phyloP scores from a whole-genome alignment of 2,329 filamentous ascomycete species.

The Diplocarpon rosae region DNA sequence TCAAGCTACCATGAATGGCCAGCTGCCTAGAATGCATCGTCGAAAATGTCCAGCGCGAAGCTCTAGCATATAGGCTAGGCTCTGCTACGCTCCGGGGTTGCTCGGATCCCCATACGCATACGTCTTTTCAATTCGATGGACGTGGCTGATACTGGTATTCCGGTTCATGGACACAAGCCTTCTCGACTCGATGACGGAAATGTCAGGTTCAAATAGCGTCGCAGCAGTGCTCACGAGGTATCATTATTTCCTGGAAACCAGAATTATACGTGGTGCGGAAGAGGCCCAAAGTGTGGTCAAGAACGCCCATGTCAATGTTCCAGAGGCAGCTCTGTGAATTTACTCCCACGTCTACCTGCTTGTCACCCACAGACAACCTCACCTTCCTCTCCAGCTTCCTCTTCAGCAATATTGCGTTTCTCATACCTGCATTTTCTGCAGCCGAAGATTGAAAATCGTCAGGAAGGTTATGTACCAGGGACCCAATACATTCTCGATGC shows the following conservation, averaged over 20 bases:
- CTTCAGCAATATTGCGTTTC: no score
- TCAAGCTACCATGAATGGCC: neutral
- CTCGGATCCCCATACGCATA: slow-evolving; percentile 24
- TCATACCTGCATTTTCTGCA: no score
- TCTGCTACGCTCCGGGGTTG: slow-evolving; percentile 79
- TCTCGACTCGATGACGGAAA: slow-evolving; percentile 48
- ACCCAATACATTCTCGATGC: no score
- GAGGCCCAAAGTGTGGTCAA: neutral
- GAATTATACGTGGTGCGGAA: slow-evolving; percentile 59
- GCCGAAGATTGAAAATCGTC: no score
- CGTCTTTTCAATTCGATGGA: slow-evolving; percentile 31
- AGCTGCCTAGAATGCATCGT: slow-evolving; percentile 40
- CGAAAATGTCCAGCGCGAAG: slow-evolving; percentile 55
- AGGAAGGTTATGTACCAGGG: no score
- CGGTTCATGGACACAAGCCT: slow-evolving; percentile 38
- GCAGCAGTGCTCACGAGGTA: slow-evolving; percentile 33
- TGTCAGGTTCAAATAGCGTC: slow-evolving; percentile 60
- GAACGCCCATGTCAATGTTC: neutral
- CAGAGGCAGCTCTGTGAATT: neutral
- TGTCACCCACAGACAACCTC: no score
- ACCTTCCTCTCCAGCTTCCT: no score
- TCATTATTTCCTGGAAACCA: slow-evolving; percentile 64
- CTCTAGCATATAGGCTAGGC: slow-evolving; percentile 56
- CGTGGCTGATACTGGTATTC: slow-evolving; percentile 33
- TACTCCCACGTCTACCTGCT: neutral